These are phyloP conservation scores for Periglandula ipomoeae DNA, from an alignment of 2,329 filamentous ascomycete genomes.

Conservation along the genomic window DNA sequence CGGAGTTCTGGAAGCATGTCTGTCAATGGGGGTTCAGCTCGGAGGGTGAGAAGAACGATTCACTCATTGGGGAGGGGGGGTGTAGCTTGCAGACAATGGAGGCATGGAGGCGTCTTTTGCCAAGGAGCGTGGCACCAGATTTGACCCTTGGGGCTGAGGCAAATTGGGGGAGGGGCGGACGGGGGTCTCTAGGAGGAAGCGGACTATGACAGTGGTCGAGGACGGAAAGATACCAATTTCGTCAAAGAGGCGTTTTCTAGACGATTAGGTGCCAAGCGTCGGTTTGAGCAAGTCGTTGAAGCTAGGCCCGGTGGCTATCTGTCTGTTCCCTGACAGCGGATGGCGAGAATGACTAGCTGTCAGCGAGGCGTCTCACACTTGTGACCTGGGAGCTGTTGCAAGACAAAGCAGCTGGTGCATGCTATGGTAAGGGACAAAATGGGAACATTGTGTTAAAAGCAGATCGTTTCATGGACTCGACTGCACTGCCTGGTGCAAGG, in stretches of 20 bases:
- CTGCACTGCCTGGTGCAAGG: no score
- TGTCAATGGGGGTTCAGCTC: conserved; percentile 4
- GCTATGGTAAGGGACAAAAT: no score
- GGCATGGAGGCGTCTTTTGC: conserved; percentile 1
- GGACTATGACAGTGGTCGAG: background rate
- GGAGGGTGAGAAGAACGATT: conserved; percentile 3
- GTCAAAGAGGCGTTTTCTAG: background rate
- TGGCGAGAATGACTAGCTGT: no score
- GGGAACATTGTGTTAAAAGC: no score
- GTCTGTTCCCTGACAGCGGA: background rate
- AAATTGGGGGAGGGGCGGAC: conserved; percentile 3
- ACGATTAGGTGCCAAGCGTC: background rate
- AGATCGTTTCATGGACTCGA: no score
- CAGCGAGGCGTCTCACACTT: no score
- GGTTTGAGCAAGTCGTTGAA: background rate
- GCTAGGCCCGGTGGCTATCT: background rate
- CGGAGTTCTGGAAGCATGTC: conserved; percentile 8
- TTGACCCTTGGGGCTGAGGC: background rate
- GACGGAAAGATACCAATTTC: background rate
- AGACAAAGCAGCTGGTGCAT: no score
- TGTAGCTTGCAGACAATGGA: background rate
- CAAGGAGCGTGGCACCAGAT: background rate
- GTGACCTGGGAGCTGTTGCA: no score
- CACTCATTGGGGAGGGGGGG: background rate
- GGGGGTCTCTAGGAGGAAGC: background rate